Percentiles rank a stretch among this genome's conserved stretches.
phyloP scores from a whole-genome alignment of 1,284 basidiomycete genomes.

The Melampsora larici-populina region DNA sequence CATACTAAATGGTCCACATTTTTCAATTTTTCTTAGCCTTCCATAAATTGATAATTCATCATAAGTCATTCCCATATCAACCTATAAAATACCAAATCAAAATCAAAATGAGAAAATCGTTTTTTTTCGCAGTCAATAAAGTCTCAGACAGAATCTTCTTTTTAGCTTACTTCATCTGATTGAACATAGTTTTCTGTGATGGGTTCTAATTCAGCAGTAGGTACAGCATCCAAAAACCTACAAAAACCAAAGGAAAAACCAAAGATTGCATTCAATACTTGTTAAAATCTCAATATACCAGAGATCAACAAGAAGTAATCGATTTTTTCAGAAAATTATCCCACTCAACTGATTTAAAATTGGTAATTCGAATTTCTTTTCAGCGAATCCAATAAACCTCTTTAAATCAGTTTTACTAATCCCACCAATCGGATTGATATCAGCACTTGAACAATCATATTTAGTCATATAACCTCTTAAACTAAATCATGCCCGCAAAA shows the following conservation, averaged over 20 bases:
- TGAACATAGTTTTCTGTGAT: conserved; percentile 37
- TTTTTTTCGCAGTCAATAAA: no score
- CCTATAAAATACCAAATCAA: neutral
- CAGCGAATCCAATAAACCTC: conserved; percentile 33
- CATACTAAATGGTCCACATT: conserved; percentile 42
- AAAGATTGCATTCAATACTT: no score
- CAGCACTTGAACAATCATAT: conserved; percentile 43
- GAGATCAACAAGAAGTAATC: no score
- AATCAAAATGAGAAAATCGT: no score
- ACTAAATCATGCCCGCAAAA: neutral
- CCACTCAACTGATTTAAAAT: conserved; percentile 40
- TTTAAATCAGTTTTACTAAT: conserved; percentile 43
- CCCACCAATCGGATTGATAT: conserved; percentile 42
- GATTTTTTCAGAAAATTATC: no score
- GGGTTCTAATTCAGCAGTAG: conserved; percentile 41
- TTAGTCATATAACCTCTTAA: conserved; percentile 42
- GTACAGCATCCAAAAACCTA: conserved; percentile 38
- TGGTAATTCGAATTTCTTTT: conserved; percentile 32
- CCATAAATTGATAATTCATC: conserved; percentile 42
- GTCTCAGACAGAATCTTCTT: neutral
- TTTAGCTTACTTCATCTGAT: conserved; percentile 33
- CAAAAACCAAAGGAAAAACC: neutral
- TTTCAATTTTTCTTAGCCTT: conserved; percentile 39
- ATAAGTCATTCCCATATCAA: conserved; percentile 43
- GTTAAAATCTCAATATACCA: neutral